phyloP scores from a whole-genome alignment of 139 green algal species.

The Chlamydomonas schloesseri region DNA sequence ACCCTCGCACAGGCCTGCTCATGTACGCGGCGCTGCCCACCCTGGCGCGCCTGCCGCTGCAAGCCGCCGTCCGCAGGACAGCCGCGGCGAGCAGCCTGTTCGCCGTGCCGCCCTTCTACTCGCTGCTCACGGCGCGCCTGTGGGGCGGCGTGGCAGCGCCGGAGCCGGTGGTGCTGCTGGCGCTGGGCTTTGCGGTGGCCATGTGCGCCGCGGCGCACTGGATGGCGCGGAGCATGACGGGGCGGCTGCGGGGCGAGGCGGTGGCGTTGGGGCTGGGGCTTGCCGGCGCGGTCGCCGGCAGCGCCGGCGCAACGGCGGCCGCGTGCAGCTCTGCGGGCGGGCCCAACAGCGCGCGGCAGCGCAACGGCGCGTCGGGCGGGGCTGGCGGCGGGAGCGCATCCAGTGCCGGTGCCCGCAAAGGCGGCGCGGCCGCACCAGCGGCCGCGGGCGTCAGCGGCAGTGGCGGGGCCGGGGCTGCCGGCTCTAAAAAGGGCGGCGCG shows the following conservation, averaged over 20 bases:
- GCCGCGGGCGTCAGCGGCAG: background rate
- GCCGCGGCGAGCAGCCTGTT: background rate
- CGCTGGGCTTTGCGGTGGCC: background rate
- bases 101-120: background rate
- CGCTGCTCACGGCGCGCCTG: background rate
- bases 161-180: conserved; percentile 6
- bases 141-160: background rate
- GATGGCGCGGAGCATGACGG: background rate
- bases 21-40: background rate
- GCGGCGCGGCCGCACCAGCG: too few relatives aligned
- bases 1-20: background rate
- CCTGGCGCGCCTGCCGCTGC: background rate
- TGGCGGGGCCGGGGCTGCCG: background rate
- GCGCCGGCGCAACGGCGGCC: too few relatives aligned
- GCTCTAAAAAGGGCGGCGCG: background rate
- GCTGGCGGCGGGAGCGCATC: too few relatives aligned
- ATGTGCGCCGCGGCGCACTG: background rate
- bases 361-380: background rate
- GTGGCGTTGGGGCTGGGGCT: too few relatives aligned
- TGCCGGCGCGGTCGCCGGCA: too few relatives aligned
- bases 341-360: too few relatives aligned
- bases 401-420: too few relatives aligned
- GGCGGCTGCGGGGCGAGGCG: background rate
- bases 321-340: too few relatives aligned
- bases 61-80: background rate